These are phyloP conservation scores for Rubia yunnanensis DNA, from an alignment of 257 asterid genomes.

Conservation along the genomic window DNA sequence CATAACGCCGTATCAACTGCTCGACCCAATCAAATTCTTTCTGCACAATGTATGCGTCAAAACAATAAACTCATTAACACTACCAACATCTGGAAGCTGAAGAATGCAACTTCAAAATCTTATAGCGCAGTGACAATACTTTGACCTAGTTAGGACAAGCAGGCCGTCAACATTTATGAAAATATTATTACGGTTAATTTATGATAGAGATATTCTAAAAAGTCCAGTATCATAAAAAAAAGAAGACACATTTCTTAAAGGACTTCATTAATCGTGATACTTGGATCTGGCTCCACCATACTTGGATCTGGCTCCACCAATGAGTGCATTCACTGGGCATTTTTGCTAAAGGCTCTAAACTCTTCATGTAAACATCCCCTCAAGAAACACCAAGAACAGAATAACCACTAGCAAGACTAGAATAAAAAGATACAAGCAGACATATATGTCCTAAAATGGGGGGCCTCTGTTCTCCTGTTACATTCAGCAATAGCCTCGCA, in stretches of 20 bases:
- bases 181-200: neutral
- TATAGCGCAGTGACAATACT: neutral
- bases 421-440: neutral
- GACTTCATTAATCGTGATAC: neutral
- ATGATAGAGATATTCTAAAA: neutral
- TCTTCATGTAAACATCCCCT: neutral
- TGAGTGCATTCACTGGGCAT: neutral
- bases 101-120: neutral
- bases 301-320: neutral
- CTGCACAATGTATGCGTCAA: constrained; percentile 34
- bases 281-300: neutral
- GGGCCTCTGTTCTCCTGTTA: neutral
- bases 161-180: neutral
- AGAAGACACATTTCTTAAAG: neutral
- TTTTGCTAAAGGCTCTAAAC: neutral
- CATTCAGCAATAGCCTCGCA: neutral
- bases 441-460: neutral
- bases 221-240: neutral
- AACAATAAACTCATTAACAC: constrained; percentile 10
- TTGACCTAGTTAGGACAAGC: neutral
- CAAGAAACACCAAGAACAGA: constrained; percentile 3
- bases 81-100: neutral
- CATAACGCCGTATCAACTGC: constrained; percentile 51
- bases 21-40: constrained; percentile 78
- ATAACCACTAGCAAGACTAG: neutral